Evolutionary conservation across 108 stramenopile genomes (phyloP), one percentile per base, ranked within the genome.

Genomic region (Asterionellopsis glacialis): DNA sequence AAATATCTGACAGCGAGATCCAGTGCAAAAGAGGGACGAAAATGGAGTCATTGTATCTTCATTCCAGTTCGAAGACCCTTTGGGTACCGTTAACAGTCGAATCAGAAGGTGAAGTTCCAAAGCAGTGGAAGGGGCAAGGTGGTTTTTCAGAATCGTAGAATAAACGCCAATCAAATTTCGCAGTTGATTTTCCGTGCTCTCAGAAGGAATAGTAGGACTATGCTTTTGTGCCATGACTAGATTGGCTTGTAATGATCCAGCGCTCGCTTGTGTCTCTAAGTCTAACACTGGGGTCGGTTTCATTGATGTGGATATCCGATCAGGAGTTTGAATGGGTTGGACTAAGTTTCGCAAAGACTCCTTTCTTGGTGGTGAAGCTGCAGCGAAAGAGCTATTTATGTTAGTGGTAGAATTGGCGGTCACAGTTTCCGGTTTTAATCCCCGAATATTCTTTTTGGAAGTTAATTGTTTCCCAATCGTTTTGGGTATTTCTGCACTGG

Each of bases 101-200:
- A 89, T 27, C 28, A 90, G 70, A 2, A 93, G 67, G 59, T 89
- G 86, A 4, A 93, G 68, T 63, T 93, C 88, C 48, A 85, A 41
- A 23, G 81, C 45, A 18, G 86, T 75, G 7, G 74, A 86, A 14
- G 91, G 88, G 45, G 81, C 82, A 23, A 93, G 70, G 39, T 77
- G 72, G 26, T 75, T 64, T 45, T 61, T 51, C 15, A 93, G 69
- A 42, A 93, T 62, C 11, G 84, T 51, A 10, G 60, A 41, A 56
- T 93, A 90, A 15, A 90, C 61, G 27, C 49, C 44, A 0, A 80
- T 71, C 19, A 93, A 68, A 53, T 70, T 63, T 21, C 70, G 60
- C 23, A 81, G 42, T 45, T 73, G 47, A 11, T 59, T 26, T 1
- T 69, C 44, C 22, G 58, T 48, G 23, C 33, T 27, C 18, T 45